Base-by-base conservation (phyloP, 768 basidiomycete species). In the Rhodotorula kratochvilovae region DNA sequence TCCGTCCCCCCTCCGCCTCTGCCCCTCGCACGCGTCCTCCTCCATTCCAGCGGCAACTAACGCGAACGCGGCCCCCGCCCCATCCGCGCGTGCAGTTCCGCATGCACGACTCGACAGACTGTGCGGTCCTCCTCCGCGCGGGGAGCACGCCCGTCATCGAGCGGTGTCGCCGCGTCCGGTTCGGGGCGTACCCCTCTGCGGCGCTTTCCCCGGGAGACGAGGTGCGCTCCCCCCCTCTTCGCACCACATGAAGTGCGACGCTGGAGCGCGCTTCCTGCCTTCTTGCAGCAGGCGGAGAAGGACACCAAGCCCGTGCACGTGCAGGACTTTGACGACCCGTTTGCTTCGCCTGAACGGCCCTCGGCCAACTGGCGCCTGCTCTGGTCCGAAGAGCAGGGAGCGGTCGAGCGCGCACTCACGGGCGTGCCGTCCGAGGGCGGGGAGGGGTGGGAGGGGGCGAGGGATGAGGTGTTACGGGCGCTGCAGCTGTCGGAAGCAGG, bases 111-210 rank as follows among this genome's bases (percentile, higher is more conserved):
- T 91, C 92, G 2, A 82, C 78, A 1, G 70, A 82, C 16, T 85
- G 88, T 1, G 86, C 87, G 61, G 84, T 92, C 5, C 87, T 89
- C 75, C 83, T 94, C 5, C 81, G 85, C 11, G 86, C 87, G 19
- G 77, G 81, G 8, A 91, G 90, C 7, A 86, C 87, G 56, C 91
- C 92, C 2, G 84, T 91, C 79, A 91, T 94, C 55, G 92, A 95
- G 77, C 83, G 88, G 71, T 92, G 87, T 76, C 81, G 81, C 0
- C 74, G 76, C 0, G 85, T 93, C 57, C 82, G 84, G 12, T 92
- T 95, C 75, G 82, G 85, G 5, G 73, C 78, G 2, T 93, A 90
- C 79, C 89, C 39, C 39, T 39, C 90, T 0, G 59, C 70, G 16
- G 33, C 59, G 4, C 27, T 74, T 2, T 43, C 50, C 27, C 13